Percentiles rank a stretch among this genome's conserved stretches.
Evolutionary conservation across 345 rosid genomes (phyloP).

Genomic region (Clausena lansium): DNA sequence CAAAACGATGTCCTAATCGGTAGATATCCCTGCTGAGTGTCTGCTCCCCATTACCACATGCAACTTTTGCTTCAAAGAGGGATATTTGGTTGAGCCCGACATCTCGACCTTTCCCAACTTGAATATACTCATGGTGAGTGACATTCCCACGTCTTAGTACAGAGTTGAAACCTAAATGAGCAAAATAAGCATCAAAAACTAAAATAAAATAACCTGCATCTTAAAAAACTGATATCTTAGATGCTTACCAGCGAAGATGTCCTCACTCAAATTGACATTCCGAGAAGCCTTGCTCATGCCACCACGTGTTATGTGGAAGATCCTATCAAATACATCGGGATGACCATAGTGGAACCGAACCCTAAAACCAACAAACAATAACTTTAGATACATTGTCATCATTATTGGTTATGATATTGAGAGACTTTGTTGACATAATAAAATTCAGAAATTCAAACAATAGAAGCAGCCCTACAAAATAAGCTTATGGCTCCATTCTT

Average conservation of each 20-base stretch:
- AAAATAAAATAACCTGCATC: not conserved
- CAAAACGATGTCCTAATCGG: conserved; percentile 93
- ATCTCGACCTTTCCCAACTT: conserved; percentile 99
- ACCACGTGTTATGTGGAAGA: conserved; percentile 94
- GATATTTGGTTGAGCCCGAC: conserved; percentile 97
- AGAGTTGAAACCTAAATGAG: conserved; percentile 79
- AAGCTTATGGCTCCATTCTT: not conserved
- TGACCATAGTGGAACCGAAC: conserved; percentile 96
- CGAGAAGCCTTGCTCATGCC: conserved; percentile 97
- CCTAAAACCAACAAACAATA: conserved; percentile 42
- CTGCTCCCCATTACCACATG: conserved; percentile 98
- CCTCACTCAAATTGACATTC: conserved; percentile 95
- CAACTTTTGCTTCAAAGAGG: conserved; percentile 96
- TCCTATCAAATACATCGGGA: conserved; percentile 93
- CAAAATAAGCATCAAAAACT: conserved; percentile 13
- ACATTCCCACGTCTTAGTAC: conserved; percentile 87
- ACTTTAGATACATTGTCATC: conserved; percentile 15
- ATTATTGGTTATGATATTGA: not conserved
- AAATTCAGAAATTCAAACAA: not conserved
- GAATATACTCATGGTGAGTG: conserved; percentile 98
- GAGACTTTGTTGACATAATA: not conserved
- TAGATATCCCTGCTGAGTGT: conserved; percentile 89
- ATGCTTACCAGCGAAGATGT: conserved; percentile 87
- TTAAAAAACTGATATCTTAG: not conserved
- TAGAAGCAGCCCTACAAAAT: not conserved